Evolutionary conservation across 768 basidiomycete species (phyloP).

Genomic region (Calocera viscosa): DNA sequence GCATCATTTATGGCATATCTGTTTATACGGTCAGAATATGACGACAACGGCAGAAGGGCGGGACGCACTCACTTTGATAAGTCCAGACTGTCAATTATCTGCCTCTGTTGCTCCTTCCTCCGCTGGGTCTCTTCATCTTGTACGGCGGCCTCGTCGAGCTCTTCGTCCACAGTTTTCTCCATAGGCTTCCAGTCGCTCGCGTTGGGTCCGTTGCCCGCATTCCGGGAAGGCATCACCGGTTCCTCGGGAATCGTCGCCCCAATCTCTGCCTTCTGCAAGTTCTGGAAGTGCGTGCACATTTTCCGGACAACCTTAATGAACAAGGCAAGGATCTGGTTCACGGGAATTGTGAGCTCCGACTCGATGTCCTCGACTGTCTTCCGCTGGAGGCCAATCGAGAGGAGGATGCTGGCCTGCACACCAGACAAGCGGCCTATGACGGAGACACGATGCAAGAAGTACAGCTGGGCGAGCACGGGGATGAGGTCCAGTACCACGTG

Average conservation of each 20-base stretch:
- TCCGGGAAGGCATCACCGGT: constrained; percentile 21
- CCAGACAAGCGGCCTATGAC: constrained; percentile 50
- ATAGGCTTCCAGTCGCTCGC: constrained; percentile 36
- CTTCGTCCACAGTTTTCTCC: constrained; percentile 42
- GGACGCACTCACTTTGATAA: constrained; percentile 58
- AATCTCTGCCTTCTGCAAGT: constrained; percentile 69
- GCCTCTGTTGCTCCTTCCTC: constrained; percentile 47
- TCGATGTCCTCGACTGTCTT: constrained; percentile 85
- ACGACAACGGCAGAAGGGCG: background rate
- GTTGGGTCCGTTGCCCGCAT: constrained; percentile 15
- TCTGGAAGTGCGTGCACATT: constrained; percentile 58
- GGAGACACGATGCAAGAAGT: constrained; percentile 55
- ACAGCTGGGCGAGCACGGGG: constrained; percentile 66
- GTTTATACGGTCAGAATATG: constrained; percentile 6
- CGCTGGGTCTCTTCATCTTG: constrained; percentile 44
- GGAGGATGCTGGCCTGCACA: constrained; percentile 81
- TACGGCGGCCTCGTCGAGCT: constrained; percentile 55
- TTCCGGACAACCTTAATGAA: constrained; percentile 86
- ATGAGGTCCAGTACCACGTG: constrained; percentile 90
- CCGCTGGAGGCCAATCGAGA: constrained; percentile 79
- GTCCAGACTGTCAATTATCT: constrained; percentile 80
- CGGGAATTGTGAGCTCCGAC: constrained; percentile 70
- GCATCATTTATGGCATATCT: constrained; percentile 50
- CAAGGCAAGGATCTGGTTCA: constrained; percentile 76
- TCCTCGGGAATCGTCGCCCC: constrained; percentile 33